Evolutionary conservation across 768 basidiomycete genomes (phyloP).

Genomic region (Lentinus tigrinus): DNA sequence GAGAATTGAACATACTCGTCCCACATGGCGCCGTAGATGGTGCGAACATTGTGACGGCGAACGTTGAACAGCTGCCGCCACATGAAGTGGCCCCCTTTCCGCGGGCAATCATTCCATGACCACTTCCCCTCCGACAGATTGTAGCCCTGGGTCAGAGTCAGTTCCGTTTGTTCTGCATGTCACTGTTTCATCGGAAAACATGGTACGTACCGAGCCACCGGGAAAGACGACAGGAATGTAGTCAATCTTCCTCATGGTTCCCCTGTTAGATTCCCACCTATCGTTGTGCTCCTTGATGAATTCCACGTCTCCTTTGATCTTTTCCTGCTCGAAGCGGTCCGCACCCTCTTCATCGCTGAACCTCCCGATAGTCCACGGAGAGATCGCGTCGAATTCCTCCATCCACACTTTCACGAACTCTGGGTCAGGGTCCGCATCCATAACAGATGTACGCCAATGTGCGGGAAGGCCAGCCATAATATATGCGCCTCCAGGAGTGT

Average conservation of each 20-base stretch:
- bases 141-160: constrained; percentile 46
- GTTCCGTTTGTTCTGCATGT: neutral
- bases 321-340: constrained; percentile 59
- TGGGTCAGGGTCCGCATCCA: constrained; percentile 69
- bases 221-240: constrained; percentile 85
- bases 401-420: constrained; percentile 70
- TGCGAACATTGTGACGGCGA: constrained; percentile 56
- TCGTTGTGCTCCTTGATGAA: constrained; percentile 52
- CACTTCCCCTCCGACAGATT: constrained; percentile 73
- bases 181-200: neutral
- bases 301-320: constrained; percentile 64
- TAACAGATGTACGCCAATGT: constrained; percentile 70
- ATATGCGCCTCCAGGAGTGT: constrained; percentile 72
- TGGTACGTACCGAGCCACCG: constrained; percentile 69
- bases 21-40: constrained; percentile 85
- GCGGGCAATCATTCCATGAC: constrained; percentile 68
- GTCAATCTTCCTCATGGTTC: constrained; percentile 51
- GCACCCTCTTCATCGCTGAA: constrained; percentile 60
- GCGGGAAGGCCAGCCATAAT: constrained; percentile 70
- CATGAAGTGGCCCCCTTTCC: constrained; percentile 73
- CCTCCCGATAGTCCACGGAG: constrained; percentile 81
- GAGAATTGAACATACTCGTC: constrained; percentile 55
- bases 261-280: constrained; percentile 24
- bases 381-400: constrained; percentile 76
- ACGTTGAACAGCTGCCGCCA: constrained; percentile 80